phyloP scores from a whole-genome alignment of 805 yeast genomes.

The Saturnispora halmiae region DNA sequence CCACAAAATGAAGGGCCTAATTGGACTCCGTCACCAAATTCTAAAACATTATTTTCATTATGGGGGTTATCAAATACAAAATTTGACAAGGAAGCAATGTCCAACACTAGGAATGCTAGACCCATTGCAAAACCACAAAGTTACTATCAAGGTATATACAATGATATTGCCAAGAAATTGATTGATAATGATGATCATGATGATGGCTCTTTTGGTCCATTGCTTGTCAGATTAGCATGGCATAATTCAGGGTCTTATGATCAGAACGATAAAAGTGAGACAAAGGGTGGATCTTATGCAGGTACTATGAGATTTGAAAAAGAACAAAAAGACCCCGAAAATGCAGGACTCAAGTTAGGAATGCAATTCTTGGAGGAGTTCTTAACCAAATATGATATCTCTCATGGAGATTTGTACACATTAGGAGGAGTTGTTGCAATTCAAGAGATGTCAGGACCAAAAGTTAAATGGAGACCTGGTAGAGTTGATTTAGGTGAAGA shows the following conservation, averaged over 20 bases:
- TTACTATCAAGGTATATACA: constrained; percentile 60
- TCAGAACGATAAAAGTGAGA: constrained; percentile 32
- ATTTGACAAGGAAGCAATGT: constrained; percentile 22
- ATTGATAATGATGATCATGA: constrained; percentile 49
- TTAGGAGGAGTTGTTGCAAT: constrained; percentile 59
- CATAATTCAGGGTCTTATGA: constrained; percentile 43
- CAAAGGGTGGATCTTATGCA: constrained; percentile 40
- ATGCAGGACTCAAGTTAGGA: constrained; percentile 45
- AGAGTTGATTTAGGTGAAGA: constrained; percentile 31
- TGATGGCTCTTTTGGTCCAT: constrained; percentile 50
- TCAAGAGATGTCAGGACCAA: constrained; percentile 59
- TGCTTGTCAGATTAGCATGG: constrained; percentile 41
- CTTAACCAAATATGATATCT: constrained; percentile 43
- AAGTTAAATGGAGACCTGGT: constrained; percentile 48
- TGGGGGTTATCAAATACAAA: constrained; percentile 27
- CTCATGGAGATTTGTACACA: constrained; percentile 65
- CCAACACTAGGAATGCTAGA: constrained; percentile 28
- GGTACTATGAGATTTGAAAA: constrained; percentile 44
- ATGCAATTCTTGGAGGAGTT: constrained; percentile 48
- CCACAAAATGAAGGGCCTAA: not conserved
- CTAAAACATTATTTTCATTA: not conserved
- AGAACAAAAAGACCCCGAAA: constrained; percentile 43
- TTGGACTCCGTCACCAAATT: not conserved
- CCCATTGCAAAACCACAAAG: constrained; percentile 29
- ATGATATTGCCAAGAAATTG: constrained; percentile 59